phyloP scores from a whole-genome alignment of 1,139 yeast genomes.

The Blastobotrys serpentis region DNA sequence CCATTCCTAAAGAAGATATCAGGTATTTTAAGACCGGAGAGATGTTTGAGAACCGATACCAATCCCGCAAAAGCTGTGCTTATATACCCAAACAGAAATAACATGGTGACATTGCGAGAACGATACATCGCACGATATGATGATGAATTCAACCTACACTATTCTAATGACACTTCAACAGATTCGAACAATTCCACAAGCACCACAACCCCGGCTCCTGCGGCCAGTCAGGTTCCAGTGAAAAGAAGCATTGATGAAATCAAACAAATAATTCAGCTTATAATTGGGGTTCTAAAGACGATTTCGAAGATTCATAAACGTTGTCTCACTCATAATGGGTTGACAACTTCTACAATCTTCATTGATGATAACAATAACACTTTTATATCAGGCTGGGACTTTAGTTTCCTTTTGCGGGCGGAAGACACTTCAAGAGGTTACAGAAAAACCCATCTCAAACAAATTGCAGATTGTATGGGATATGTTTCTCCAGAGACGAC shows the following conservation, averaged over 20 bases:
- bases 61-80: constrained; percentile 27
- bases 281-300: constrained; percentile 41
- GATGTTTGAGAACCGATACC: constrained; percentile 25
- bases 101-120: constrained; percentile 29
- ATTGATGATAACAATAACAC: constrained; percentile 39
- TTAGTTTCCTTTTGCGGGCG: constrained; percentile 45
- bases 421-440: constrained; percentile 45
- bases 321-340: constrained; percentile 53
- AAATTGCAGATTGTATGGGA: constrained; percentile 45
- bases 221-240: constrained; percentile 10
- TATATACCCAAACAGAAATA: constrained; percentile 26
- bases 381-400: constrained; percentile 53
- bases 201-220: not conserved
- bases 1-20: constrained; percentile 22
- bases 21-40: constrained; percentile 30
- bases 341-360: constrained; percentile 45
- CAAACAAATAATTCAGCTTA: constrained; percentile 40
- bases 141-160: constrained; percentile 6
- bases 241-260: constrained; percentile 30
- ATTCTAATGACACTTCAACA: constrained; percentile 1
- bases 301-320: constrained; percentile 44
- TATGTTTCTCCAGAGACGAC: constrained; percentile 56
- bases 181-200: not conserved
- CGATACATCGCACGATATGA: constrained; percentile 21
- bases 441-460: constrained; percentile 32